Base-by-base conservation (phyloP, 805 yeast species). In the Pichia eremophila region DNA sequence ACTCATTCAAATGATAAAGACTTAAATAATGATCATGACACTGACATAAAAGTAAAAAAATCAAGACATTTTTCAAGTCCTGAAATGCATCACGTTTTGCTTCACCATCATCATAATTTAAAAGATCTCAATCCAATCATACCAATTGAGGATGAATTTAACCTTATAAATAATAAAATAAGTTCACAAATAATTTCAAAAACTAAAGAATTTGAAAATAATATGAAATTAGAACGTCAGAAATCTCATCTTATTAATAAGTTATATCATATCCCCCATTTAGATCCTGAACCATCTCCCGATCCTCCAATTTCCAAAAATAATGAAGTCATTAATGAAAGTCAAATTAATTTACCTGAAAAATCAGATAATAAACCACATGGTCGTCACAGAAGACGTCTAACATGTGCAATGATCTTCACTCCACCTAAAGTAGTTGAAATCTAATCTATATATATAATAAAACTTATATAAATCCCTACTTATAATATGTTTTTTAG, bases 321-420 rank as follows among this genome's bases (percentile, higher is more conserved):
- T 5, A 39, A 22, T 36, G 25, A 22, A 22, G 6, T 22, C 5
- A 22, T 7, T 22, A 22, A 22, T 22, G 25, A 22, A 5, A 22
- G 5, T 5, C 25, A 22, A 22, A 8, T 12, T 12, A 10, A 29
- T 12, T 7, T 29, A 10, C 32, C 32, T 11, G 32, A 29, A 29
- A 27, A 18, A 11, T 14, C 40, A 28, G 25, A 14, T 14, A 15
- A n/a, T 15, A 19, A n/a, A 10, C 19, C 17, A n/a, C 41, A 43
- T 18, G 40, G 28, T 10, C 58, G 63, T 37, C 79, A 74, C 54
- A 66, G 64, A 36, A 52, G 78, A 41, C 57, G 76, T 37, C 64
- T 70, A n/a, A 67, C 77, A 0, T 68, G 75, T 39, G 78, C 79
- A 0, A 57, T 74, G 54, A 67, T 70, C 34, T 74, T 74, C 52